Base-by-base conservation (phyloP, 179 eudicot genomes). In the Camellia oleifera region DNA sequence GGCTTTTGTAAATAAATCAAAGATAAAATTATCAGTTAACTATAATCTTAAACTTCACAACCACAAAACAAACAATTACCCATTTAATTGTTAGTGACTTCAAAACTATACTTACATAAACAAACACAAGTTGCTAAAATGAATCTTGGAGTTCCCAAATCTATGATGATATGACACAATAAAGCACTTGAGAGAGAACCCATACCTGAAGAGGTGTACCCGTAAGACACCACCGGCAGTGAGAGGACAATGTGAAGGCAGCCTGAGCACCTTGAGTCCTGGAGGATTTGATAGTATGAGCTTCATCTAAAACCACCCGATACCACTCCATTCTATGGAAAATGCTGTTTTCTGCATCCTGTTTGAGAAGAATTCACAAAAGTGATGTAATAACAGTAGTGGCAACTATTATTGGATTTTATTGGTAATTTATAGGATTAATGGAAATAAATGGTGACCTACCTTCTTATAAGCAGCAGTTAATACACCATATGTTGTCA, bases 251-350 rank as follows among this genome's bases (percentile, higher is more conserved):
- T n/a, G 83, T 66, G 61, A 84, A 89, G 40, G 91, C 84, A 72
- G 94, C 90, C 77, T 87, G 88, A 54, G 94, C 91, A 85, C 78
- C 83, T 82, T 81, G 88, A 50, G 91, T 88, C 78, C 67, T 89
- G 53, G 87, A 85, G 52, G 92, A 83, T 83, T 91, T 91, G 61
- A 91, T 91, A 50, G 84, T 88, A 80, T 89, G 94, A 79, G 94
- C 94, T 85, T 91, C 94, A 83, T 91, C 94, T 75, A 91, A 76
- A 20, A 91, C 94, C 20, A 91, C 87, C 10, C 94, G 76, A 72
- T 82, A 75, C 92, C 92, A 91, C 67, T 91, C 89, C 61, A 91
- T 82, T 82, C 32, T 81, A 75, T 91, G 89, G 81, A 85, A 89
- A 70, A 91, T 88, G 82, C 92, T 89, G 65, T 84, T 72, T 32